Conservation (phyloP, 805 yeast genomes). For the Candida chauliodis region DNA sequence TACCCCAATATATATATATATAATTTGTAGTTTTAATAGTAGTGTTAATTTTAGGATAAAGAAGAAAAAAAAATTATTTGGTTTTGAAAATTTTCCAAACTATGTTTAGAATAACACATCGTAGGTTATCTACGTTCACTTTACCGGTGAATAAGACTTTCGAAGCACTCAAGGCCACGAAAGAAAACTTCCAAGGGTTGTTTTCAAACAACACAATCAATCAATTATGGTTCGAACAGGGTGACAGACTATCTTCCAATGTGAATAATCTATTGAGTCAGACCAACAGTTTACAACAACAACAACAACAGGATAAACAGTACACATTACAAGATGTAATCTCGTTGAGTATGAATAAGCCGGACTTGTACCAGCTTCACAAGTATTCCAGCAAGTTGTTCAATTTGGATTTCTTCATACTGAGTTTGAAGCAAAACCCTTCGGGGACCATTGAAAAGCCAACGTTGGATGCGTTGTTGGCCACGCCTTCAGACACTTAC, state of each 20-base stretch:
- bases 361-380: slow-evolving; percentile 42
- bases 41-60: background rate
- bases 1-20: too few relatives aligned
- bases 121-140: slow-evolving; percentile 21
- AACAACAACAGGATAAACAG: slow-evolving; percentile 4
- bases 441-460: slow-evolving; percentile 17
- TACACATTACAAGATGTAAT: slow-evolving; percentile 33
- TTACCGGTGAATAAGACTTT: slow-evolving; percentile 31
- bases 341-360: slow-evolving; percentile 40
- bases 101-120: slow-evolving; percentile 1
- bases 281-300: slow-evolving; percentile 16
- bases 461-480: slow-evolving; percentile 31
- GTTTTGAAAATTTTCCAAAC: background rate
- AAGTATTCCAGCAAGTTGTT: slow-evolving; percentile 45
- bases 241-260: slow-evolving; percentile 29
- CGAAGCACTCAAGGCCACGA: slow-evolving; percentile 24
- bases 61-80: slow-evolving; percentile 3
- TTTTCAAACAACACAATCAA: slow-evolving; percentile 28
- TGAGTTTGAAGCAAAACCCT: slow-evolving; percentile 32
- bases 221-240: slow-evolving; percentile 39
- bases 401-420: slow-evolving; percentile 48
- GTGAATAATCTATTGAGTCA: slow-evolving; percentile 32
- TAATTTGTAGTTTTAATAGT: slow-evolving; percentile 12
- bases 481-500: slow-evolving; percentile 41
- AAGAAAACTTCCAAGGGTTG: slow-evolving; percentile 32